A percentile compares a stretch with the other conserved stretches of the same genome.
phyloP scores from a whole-genome alignment of 2,329 filamentous ascomycete species.

The Talaromyces verruculosus region DNA sequence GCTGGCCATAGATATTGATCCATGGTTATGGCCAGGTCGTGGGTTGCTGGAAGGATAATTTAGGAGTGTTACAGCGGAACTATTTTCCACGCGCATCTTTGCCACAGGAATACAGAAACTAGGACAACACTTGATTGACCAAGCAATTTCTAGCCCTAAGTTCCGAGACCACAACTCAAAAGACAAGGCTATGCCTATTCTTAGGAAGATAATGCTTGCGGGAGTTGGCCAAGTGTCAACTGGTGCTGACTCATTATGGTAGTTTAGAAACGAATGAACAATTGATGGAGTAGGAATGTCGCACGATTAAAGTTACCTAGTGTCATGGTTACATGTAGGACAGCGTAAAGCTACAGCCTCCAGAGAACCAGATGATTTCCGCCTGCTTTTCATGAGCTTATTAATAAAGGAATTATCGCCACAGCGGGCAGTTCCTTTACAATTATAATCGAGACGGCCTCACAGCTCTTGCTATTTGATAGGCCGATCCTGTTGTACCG shows the following conservation, averaged over 20 bases:
- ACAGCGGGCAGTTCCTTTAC: neutral
- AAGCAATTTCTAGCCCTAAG: neutral
- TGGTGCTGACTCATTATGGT: conserved; percentile 23
- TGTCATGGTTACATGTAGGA: neutral
- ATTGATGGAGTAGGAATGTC: neutral
- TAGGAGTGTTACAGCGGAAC: too few species aligned
- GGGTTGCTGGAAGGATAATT: too few species aligned
- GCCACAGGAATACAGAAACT: too few species aligned
- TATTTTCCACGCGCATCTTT: too few species aligned
- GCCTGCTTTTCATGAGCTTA: neutral
- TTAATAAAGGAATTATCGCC: neutral
- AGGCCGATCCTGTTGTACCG: neutral
- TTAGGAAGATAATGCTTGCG: neutral
- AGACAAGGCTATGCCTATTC: neutral
- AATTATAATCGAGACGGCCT: neutral
- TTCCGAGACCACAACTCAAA: neutral
- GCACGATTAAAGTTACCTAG: neutral
- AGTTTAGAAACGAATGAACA: neutral
- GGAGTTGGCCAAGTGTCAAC: neutral
- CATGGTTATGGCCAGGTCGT: too few species aligned
- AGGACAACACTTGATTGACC: too few species aligned
- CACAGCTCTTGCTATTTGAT: neutral
- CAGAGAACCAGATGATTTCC: neutral
- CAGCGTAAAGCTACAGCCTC: neutral
- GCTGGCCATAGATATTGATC: too few species aligned